phyloP scores from a whole-genome alignment of 768 basidiomycete species.

The Omphalotus guepiniiformis region DNA sequence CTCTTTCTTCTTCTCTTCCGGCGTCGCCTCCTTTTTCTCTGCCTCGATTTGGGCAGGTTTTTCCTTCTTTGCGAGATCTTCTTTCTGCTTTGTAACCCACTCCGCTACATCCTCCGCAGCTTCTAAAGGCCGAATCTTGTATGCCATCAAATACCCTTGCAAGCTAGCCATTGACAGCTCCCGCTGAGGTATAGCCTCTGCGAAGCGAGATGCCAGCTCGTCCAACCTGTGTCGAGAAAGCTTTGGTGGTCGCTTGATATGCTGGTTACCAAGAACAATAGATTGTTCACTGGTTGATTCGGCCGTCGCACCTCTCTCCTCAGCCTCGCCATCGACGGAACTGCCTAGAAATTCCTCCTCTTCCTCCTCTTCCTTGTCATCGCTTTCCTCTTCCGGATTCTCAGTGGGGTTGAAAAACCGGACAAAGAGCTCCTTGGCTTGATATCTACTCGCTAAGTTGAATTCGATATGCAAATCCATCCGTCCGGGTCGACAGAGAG shows the following conservation, averaged over 20 bases:
- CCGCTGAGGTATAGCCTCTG: slow-evolving; percentile 44
- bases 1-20: not conserved
- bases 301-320: not conserved
- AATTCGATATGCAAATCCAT: slow-evolving; percentile 81
- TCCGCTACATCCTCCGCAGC: slow-evolving; percentile 32
- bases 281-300: slow-evolving; percentile 11
- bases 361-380: slow-evolving; percentile 12
- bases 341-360: not conserved
- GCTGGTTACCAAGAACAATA: slow-evolving; percentile 29
- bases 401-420: slow-evolving; percentile 58
- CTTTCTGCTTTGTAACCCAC: slow-evolving; percentile 36
- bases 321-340: slow-evolving; percentile 16
- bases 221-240: slow-evolving; percentile 36
- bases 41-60: not conserved
- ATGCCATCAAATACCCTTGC: slow-evolving; percentile 48
- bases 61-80: not conserved
- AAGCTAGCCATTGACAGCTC: slow-evolving; percentile 47
- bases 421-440: slow-evolving; percentile 60
- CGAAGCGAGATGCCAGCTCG: slow-evolving; percentile 53
- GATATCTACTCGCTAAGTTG: slow-evolving; percentile 65
- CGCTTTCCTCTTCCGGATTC: slow-evolving; percentile 21
- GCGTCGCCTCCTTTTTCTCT: not conserved
- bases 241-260: no score
- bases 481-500: slow-evolving; percentile 72
- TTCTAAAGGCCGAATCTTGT: slow-evolving; percentile 43